Percentiles rank a stretch among this genome's conserved stretches.
These are phyloP conservation scores for Sungouiozyma ichnusensis DNA, from an alignment of 805 yeast species.

Conservation along the genomic window DNA sequence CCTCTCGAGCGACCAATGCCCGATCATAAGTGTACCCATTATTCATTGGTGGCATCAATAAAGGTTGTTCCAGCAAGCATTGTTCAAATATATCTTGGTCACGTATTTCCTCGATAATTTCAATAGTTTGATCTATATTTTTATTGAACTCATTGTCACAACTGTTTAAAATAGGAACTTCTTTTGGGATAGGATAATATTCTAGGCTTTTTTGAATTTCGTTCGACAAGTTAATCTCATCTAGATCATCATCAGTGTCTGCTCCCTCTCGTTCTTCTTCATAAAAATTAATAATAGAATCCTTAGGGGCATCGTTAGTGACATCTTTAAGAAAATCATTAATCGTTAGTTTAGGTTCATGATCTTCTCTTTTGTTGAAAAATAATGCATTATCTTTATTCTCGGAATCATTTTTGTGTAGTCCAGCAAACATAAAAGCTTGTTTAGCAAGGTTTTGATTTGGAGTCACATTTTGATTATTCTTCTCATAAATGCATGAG, in stretches of 20 bases:
- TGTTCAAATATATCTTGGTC: conserved; percentile 4
- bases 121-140: conserved; percentile 10
- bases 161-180: conserved; percentile 1
- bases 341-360: conserved; percentile 3
- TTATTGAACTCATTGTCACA: conserved; percentile 3
- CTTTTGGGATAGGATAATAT: conserved; percentile 12
- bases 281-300: background rate
- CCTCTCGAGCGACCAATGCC: background rate
- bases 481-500: conserved; percentile 22
- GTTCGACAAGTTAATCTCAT: conserved; percentile 8
- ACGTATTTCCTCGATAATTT: conserved; percentile 4
- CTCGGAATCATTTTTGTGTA: conserved; percentile 5
- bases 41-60: background rate
- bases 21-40: background rate
- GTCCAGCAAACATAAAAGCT: conserved; percentile 20
- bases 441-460: conserved; percentile 14
- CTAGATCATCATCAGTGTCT: conserved; percentile 1
- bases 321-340: conserved; percentile 3
- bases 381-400: background rate
- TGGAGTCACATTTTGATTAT: conserved; percentile 1
- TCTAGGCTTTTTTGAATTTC: conserved; percentile 13
- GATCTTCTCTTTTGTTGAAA: background rate
- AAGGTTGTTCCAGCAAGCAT: conserved; percentile 2
- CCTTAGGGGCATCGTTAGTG: background rate
- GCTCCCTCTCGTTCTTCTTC: conserved; percentile 1